phyloP scores from a whole-genome alignment of 176 grass and related monocot species.

The Avena eriantha region DNA sequence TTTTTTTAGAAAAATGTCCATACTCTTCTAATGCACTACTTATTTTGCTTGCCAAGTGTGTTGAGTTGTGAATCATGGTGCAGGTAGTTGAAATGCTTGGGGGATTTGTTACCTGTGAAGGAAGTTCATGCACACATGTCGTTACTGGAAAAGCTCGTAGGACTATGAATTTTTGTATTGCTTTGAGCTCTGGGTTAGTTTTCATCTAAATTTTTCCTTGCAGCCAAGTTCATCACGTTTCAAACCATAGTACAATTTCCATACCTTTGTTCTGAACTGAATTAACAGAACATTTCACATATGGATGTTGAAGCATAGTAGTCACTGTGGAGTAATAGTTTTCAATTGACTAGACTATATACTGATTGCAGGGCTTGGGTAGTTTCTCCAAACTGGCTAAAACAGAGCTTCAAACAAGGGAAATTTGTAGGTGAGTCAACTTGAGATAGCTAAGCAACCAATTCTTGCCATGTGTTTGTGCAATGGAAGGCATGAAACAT shows the following conservation, averaged over 20 bases:
- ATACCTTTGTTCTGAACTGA: slow-evolving; percentile 18
- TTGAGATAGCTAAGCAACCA: not conserved
- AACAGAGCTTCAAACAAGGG: slow-evolving; percentile 77
- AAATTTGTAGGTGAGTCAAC: slow-evolving; percentile 73
- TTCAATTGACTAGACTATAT: slow-evolving; percentile 15
- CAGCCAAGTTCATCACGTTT: slow-evolving; percentile 24
- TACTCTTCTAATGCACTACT: not conserved
- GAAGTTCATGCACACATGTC: slow-evolving; percentile 75
- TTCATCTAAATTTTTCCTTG: slow-evolving; percentile 36
- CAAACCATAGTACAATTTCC: not conserved
- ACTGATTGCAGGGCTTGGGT: slow-evolving; percentile 80
- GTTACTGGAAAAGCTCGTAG: slow-evolving; percentile 80
- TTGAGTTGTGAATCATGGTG: slow-evolving; percentile 11
- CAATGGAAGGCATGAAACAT: too few species aligned
- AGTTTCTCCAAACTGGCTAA: slow-evolving; percentile 84
- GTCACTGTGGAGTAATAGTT: slow-evolving; percentile 9
- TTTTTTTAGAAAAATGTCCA: not conserved
- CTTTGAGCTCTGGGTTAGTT: slow-evolving; percentile 84
- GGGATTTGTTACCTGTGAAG: slow-evolving; percentile 67
- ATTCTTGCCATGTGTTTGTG: not conserved
- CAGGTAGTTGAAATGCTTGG: slow-evolving; percentile 77
- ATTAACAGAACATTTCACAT: slow-evolving; percentile 29
- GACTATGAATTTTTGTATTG: slow-evolving; percentile 84
- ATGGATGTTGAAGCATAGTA: not conserved
- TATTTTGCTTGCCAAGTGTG: slow-evolving; percentile 10